Evolutionary conservation across 225 moss, liverwort and hornwort species (phyloP).

Genomic region (Physcomitrellopsis africana): DNA sequence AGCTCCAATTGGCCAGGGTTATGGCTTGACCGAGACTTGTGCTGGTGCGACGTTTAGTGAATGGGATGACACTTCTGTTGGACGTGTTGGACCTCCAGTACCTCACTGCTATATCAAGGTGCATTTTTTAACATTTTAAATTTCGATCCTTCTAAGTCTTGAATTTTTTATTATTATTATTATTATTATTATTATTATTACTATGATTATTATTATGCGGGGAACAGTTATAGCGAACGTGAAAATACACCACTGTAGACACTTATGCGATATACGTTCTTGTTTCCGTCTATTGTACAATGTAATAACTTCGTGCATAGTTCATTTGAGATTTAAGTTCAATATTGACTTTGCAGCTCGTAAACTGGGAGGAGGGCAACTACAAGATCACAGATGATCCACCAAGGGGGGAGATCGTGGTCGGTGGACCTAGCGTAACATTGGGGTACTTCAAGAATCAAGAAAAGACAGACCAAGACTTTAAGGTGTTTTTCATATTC

Average conservation of each 20-base stretch:
- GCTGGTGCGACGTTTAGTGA: conserved; percentile 93
- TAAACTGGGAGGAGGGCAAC: conserved; percentile 91
- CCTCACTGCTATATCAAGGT: conserved; percentile 80
- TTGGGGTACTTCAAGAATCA: conserved; percentile 89
- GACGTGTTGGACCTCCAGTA: conserved; percentile 93
- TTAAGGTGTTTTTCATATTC: conserved; percentile 52
- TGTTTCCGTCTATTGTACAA: background rate
- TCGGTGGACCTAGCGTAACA: conserved; percentile 90
- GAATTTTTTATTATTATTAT: too few relatives aligned
- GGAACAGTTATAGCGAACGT: too few relatives aligned
- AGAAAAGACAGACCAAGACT: conserved; percentile 81
- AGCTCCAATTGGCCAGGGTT: conserved; percentile 92
- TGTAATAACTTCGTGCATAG: conserved; percentile 20
- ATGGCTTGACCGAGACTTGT: conserved; percentile 98
- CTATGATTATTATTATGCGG: too few relatives aligned
- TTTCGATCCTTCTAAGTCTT: too few relatives aligned
- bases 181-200: too few relatives aligned
- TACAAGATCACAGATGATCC: conserved; percentile 71
- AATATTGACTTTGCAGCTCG: conserved; percentile 51
- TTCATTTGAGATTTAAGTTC: conserved; percentile 29
- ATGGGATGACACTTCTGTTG: conserved; percentile 80
- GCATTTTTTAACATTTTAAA: background rate
- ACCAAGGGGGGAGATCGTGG: conserved; percentile 89
- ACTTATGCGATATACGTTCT: conserved; percentile 2
- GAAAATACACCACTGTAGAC: background rate